Percentiles rank a stretch among this genome's conserved stretches.
These are phyloP conservation scores for Lepidium sativum DNA, from an alignment of 345 rosid species.

Conservation along the genomic window DNA sequence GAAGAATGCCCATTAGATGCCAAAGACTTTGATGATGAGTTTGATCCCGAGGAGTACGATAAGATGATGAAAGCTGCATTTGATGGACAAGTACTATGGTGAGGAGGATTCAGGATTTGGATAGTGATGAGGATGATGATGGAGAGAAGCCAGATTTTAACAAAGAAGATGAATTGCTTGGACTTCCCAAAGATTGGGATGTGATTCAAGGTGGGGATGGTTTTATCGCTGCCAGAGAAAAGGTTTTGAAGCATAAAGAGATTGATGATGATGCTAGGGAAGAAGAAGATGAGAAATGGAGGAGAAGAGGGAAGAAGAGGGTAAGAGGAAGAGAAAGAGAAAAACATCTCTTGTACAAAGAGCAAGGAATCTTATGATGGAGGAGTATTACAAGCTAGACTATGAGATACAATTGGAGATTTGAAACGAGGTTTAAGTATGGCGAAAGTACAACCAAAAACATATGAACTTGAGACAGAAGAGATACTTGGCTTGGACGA, in stretches of 20 bases:
- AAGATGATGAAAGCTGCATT: slow-evolving; percentile 68
- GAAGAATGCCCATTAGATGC: slow-evolving; percentile 31
- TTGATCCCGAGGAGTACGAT: slow-evolving; percentile 75
- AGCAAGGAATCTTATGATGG: slow-evolving; percentile 72
- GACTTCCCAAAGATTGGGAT: slow-evolving; percentile 72
- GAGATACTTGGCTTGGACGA: slow-evolving; percentile 64
- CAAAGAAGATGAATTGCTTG: slow-evolving; percentile 79
- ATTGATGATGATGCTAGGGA: slow-evolving; percentile 19
- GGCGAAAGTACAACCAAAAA: slow-evolving; percentile 63
- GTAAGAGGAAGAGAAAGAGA: slow-evolving; percentile 59
- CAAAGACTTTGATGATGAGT: slow-evolving; percentile 57
- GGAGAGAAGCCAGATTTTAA: slow-evolving; percentile 69
- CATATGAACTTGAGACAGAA: slow-evolving; percentile 42
- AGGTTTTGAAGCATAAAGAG: slow-evolving; percentile 35
- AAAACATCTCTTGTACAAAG: slow-evolving; percentile 54
- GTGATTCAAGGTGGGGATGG: slow-evolving; percentile 32
- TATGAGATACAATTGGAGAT: slow-evolving; percentile 84
- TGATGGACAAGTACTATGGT: slow-evolving; percentile 53
- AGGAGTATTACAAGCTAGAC: slow-evolving; percentile 84
- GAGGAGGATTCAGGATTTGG: slow-evolving; percentile 49
- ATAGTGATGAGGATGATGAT: slow-evolving; percentile 38
- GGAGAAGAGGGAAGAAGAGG: slow-evolving; percentile 31
- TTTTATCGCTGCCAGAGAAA: no score
- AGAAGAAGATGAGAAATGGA: slow-evolving; percentile 5
- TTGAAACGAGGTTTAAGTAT: slow-evolving; percentile 85